Evolutionary conservation across 768 basidiomycete species (phyloP).

Genomic region (Agrocybe pediades): DNA sequence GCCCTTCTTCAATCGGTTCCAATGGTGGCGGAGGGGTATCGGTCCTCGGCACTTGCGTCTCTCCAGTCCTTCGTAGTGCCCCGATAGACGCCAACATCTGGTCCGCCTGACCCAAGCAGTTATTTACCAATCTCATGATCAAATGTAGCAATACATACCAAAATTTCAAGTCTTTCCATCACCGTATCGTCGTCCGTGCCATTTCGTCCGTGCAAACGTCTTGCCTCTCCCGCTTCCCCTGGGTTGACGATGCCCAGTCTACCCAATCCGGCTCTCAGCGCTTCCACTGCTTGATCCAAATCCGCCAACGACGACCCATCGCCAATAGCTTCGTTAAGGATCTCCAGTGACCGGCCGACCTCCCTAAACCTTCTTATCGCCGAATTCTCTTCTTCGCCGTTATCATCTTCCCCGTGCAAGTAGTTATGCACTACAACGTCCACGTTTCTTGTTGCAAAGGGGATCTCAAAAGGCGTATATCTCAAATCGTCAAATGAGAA

Average conservation of each 20-base stretch:
- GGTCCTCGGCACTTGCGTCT: conserved; percentile 7
- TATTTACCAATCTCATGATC: neutral
- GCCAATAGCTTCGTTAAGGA: conserved; percentile 19
- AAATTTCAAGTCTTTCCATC: conserved; percentile 29
- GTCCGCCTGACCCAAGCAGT: conserved; percentile 26
- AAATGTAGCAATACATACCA: conserved; percentile 29
- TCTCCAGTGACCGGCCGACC: conserved; percentile 23
- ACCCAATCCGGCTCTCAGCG: conserved; percentile 18
- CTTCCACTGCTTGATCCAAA: conserved; percentile 19
- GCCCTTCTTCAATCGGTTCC: conserved; percentile 4
- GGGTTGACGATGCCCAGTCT: neutral
- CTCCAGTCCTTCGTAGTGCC: conserved; percentile 10
- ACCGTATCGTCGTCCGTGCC: conserved; percentile 22
- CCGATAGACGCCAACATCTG: conserved; percentile 30
- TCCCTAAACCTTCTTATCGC: conserved; percentile 12
- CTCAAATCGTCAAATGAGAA: conserved; percentile 4
- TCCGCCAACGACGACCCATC: conserved; percentile 17
- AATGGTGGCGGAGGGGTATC: conserved; percentile 17
- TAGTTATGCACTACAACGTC: no score
- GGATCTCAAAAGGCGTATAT: conserved; percentile 15
- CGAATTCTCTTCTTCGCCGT: neutral
- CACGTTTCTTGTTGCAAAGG: conserved; percentile 2
- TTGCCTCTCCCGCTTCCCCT: neutral
- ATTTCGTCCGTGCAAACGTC: conserved; percentile 11
- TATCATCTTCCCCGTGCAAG: no score